Percentiles rank a stretch among this genome's conserved stretches.
Conservation (phyloP, 2,329 filamentous ascomycete species). For the Pseudopyricularia cyperi region DNA sequence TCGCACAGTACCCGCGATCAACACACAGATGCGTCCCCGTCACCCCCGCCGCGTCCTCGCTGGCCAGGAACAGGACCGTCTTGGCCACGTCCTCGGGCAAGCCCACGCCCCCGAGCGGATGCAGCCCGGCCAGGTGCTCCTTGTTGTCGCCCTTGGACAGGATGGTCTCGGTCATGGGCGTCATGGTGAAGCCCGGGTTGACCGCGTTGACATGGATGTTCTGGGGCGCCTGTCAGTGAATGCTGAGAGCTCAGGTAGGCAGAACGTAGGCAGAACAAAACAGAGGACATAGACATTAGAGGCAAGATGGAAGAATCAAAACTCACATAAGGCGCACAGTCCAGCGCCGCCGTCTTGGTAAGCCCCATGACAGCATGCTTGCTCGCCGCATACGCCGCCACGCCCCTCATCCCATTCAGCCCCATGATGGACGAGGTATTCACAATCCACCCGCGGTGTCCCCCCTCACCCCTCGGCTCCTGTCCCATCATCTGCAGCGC, state of each 20-base stretch:
- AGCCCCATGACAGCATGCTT: conserved; percentile 13
- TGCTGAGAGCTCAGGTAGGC: neutral
- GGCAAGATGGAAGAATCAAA: too few relatives aligned
- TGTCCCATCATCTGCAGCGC: neutral
- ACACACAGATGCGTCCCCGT: neutral
- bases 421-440: neutral
- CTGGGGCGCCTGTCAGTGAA: too few relatives aligned
- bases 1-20: neutral
- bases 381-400: conserved; percentile 9
- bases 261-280: neutral
- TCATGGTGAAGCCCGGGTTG: conserved; percentile 15
- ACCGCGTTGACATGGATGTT: conserved; percentile 17
- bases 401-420: neutral
- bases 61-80: neutral
- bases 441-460: neutral
- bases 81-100: neutral
- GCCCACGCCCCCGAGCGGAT: neutral
- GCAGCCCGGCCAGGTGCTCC: neutral
- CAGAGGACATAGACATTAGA: neutral
- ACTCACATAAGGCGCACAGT: conserved; percentile 7
- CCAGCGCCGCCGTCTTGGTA: conserved; percentile 11
- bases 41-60: neutral
- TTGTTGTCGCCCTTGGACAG: neutral
- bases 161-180: conserved; percentile 6
- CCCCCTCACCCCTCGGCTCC: neutral